Percentiles rank a stretch among this genome's conserved stretches.
phyloP scores from a whole-genome alignment of 352 stramenopile genomes.

The Globisporangium abappressorium region DNA sequence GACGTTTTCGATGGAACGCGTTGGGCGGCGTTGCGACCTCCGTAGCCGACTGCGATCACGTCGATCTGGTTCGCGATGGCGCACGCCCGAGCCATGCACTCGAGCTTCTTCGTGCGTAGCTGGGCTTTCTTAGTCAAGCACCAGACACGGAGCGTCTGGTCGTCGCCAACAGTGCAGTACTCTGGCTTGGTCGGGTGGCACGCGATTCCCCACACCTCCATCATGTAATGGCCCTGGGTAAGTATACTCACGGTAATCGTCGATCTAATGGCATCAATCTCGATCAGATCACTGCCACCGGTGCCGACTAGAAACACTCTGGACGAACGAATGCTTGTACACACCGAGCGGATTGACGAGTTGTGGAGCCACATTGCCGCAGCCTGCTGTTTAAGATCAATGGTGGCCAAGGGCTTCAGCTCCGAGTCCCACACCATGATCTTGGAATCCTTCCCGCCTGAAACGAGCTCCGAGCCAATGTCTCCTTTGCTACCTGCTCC shows the following conservation, averaged over 20 bases:
- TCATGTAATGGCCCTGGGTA: slow-evolving; percentile 61
- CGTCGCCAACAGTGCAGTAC: slow-evolving; percentile 81
- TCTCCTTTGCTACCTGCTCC: slow-evolving; percentile 18
- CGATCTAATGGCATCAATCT: slow-evolving; percentile 56
- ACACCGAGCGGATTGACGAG: slow-evolving; percentile 52
- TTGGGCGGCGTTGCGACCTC: slow-evolving; percentile 40
- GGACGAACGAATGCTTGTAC: slow-evolving; percentile 22
- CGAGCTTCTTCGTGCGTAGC: slow-evolving; percentile 38
- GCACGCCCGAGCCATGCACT: slow-evolving; percentile 61
- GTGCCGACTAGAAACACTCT: slow-evolving; percentile 79
- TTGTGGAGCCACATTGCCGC: slow-evolving; percentile 25
- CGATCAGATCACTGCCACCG: slow-evolving; percentile 80
- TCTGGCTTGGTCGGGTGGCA: slow-evolving; percentile 58
- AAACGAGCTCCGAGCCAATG: slow-evolving; percentile 58
- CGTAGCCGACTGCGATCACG: slow-evolving; percentile 58
- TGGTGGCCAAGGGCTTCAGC: slow-evolving; percentile 35
- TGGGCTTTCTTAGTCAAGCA: slow-evolving; percentile 43
- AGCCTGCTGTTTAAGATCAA: slow-evolving; percentile 43
- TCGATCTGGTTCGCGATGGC: slow-evolving; percentile 40
- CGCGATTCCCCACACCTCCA: slow-evolving; percentile 84
- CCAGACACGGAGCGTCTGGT: slow-evolving; percentile 83
- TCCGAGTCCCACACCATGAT: slow-evolving; percentile 83
- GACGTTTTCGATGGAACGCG: slow-evolving; percentile 16
- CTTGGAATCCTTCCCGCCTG: slow-evolving; percentile 83
- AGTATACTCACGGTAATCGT: slow-evolving; percentile 25